Conservation (phyloP, 2,329 filamentous ascomycete genomes). For the Graphilbum ipis-grandicollis region DNA sequence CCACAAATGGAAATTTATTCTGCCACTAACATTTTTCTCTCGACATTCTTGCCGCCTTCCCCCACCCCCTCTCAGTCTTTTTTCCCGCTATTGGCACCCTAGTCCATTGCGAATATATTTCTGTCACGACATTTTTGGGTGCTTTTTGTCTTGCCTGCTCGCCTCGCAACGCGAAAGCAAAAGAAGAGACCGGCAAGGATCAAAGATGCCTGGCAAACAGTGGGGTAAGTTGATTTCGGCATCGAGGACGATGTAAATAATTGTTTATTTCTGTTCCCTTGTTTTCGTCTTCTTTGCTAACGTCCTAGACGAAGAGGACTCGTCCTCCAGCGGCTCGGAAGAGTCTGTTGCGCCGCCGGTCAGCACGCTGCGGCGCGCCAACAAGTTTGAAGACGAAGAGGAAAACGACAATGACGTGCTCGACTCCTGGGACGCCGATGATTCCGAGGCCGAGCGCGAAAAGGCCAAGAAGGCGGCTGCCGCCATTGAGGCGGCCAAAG, state of each 20-base stretch:
- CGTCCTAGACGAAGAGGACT: slow-evolving; percentile 19
- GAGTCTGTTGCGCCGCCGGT: slow-evolving; percentile 21
- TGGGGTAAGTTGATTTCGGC: slow-evolving; percentile 28
- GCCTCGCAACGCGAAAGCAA: neutral
- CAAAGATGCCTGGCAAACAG: slow-evolving; percentile 20
- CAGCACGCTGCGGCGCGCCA: slow-evolving; percentile 23
- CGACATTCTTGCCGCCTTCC: too few relatives aligned
- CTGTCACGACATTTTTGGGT: too few relatives aligned
- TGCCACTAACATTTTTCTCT: too few relatives aligned
- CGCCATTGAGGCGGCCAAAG: slow-evolving; percentile 74
- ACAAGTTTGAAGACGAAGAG: slow-evolving; percentile 86
- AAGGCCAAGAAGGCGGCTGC: slow-evolving; percentile 80
- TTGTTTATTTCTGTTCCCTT: slow-evolving; percentile 3
- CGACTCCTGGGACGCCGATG: slow-evolving; percentile 94
- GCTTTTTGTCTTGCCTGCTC: too few relatives aligned
- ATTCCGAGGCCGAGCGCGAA: slow-evolving; percentile 91
- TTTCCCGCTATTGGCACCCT: too few relatives aligned
- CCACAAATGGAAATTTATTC: too few relatives aligned
- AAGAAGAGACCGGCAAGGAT: neutral
- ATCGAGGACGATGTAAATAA: too few relatives aligned
- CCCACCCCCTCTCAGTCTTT: too few relatives aligned
- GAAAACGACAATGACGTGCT: slow-evolving; percentile 68
- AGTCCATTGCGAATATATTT: too few relatives aligned
- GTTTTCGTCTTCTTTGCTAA: slow-evolving; percentile 1
- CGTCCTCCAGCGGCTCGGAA: slow-evolving; percentile 17